Evolutionary conservation across 208 protist genomes (phyloP).

Genomic region (Crithidia thermophila): DNA sequence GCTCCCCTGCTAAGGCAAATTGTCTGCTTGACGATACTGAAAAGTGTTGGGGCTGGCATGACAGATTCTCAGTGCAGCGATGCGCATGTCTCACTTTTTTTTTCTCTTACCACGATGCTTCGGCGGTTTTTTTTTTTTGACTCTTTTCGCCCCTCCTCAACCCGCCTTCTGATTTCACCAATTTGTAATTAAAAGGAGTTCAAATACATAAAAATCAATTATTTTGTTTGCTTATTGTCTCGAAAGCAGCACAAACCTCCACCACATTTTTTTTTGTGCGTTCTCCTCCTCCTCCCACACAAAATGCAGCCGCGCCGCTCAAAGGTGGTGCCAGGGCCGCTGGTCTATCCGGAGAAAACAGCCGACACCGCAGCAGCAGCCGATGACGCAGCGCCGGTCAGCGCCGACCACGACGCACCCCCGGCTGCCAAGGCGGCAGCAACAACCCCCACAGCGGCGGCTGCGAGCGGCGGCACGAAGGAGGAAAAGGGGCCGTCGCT

Average conservation of each 20-base stretch:
- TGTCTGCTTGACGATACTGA: too few species aligned
- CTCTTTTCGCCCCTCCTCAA: neutral
- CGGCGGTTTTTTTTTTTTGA: neutral
- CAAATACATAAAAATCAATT: too few species aligned
- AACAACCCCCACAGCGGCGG: too few species aligned
- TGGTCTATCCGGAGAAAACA: constrained; percentile 13
- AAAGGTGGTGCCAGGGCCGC: constrained; percentile 25
- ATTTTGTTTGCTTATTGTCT: constrained; percentile 6
- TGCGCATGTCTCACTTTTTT: neutral
- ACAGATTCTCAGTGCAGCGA: neutral
- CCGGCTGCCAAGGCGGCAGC: neutral
- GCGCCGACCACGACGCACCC: neutral
- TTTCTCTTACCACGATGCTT: neutral
- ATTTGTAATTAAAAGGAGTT: too few species aligned
- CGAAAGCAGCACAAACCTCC: too few species aligned
- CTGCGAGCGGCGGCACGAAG: too few species aligned
- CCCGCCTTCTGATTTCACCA: too few species aligned
- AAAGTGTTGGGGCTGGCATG: too few species aligned
- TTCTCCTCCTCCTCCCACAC: neutral
- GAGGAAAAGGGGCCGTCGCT: too few species aligned
- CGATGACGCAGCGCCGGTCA: too few species aligned
- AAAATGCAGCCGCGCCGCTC: constrained; percentile 29
- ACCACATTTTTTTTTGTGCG: neutral
- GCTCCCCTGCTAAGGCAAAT: too few species aligned
- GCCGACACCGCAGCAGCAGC: neutral